Evolutionary conservation across 2,329 filamentous ascomycete species (phyloP), one percentile per base, ranked within the genome.

Genomic region (Clonostachys sp.): DNA sequence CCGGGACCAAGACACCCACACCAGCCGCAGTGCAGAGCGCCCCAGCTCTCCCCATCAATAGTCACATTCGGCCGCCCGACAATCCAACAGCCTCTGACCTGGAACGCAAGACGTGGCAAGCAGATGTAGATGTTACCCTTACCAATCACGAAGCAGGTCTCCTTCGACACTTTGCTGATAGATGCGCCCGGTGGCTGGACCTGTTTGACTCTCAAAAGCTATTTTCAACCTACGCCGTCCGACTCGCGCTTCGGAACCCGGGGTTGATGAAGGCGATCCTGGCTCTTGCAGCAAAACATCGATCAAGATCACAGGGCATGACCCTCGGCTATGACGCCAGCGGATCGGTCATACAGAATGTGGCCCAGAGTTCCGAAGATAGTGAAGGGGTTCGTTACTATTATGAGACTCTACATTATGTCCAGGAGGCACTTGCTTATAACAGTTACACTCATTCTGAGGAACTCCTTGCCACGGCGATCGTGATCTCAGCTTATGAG

Each of bases 401-500:
- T 57, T 77, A 80, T 54, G 78, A 83, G 55, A 81, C 79, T 0
- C 64, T 84, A 1, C 75, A 79, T 42, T 84, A 83, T 53, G 61
- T 83, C 0, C 75, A 77, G 42, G 72, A 73, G 42, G 77, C 80
- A 5, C 73, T 84, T 57, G 68, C 75, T 34, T 79, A 78, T 53
- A 69, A 72, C 4, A 75, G 71, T 4, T 84, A 50, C 33, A 47
- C 48, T 13, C 44, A 50, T 24, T 50, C 48, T 5, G 48, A 50
- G 34, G 80, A 84, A 56, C 65, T 84, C 0, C 67, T 82, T 8
- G 73, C 76, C 0, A 84, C 79, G 1, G 73, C 78, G 0, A 62
- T 83, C 3, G 67, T 82, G 14, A 79, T 84, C 38, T 80, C 75
- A 20, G 77, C 77, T 0, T 84, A 83, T 54, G 80, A 84, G 57